These are phyloP conservation scores for Rhizomucor miehei DNA, from an alignment of 371 early-diverging fungal species.

Conservation along the genomic window DNA sequence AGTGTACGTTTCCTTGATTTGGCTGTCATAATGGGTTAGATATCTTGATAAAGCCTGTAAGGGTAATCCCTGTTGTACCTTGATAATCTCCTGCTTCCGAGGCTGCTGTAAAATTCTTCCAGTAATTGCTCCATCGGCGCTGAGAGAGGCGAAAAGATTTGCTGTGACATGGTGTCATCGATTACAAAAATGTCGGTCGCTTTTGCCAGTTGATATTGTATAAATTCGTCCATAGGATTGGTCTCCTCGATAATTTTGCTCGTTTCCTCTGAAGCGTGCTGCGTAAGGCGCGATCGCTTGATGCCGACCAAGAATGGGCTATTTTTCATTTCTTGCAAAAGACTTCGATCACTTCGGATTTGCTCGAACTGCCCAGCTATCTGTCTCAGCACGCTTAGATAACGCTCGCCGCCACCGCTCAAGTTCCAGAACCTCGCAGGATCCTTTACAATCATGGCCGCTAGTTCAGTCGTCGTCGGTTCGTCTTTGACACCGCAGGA, in stretches of 20 bases:
- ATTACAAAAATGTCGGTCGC: constrained; percentile 76
- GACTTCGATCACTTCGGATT: constrained; percentile 38
- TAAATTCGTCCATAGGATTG: constrained; percentile 24
- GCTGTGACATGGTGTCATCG: constrained; percentile 76
- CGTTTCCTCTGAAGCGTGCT: not conserved
- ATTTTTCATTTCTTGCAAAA: constrained; percentile 61
- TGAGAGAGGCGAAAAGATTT: constrained; percentile 74
- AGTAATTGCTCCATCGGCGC: constrained; percentile 64
- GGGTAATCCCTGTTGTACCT: constrained; percentile 36
- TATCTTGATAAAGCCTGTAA: too few species aligned
- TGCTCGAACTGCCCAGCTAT: constrained; percentile 70
- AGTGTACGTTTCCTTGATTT: constrained; percentile 47
- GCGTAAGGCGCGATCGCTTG: constrained; percentile 20
- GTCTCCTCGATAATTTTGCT: constrained; percentile 10
- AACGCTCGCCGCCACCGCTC: constrained; percentile 68
- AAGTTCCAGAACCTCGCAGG: constrained; percentile 70
- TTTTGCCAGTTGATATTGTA: constrained; percentile 64
- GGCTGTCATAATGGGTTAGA: constrained; percentile 23
- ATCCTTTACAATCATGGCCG: constrained; percentile 64
- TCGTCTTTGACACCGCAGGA: constrained; percentile 87
- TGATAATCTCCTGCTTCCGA: constrained; percentile 74
- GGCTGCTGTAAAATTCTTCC: constrained; percentile 63
- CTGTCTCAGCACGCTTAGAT: constrained; percentile 68
- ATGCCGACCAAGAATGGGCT: constrained; percentile 59
- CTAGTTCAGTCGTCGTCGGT: constrained; percentile 75